Evolutionary conservation across 768 basidiomycete genomes (phyloP).

Genomic region (Daedaleopsis sinensis): DNA sequence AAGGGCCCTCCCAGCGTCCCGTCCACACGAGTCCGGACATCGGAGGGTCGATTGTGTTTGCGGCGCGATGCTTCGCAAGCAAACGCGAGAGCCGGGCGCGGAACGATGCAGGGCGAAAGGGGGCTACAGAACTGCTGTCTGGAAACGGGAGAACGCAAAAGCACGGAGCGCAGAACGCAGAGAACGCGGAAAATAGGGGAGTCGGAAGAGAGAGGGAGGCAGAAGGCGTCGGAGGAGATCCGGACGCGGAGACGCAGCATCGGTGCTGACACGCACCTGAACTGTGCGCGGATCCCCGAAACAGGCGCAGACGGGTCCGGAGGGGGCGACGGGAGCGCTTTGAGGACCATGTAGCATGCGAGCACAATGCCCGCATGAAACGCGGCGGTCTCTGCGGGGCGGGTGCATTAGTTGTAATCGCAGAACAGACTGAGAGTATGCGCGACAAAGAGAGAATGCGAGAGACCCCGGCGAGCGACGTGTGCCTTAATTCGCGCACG

Average conservation of each 20-base stretch:
- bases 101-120: too few relatives aligned
- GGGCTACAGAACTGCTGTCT: too few relatives aligned
- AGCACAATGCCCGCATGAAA: conserved; percentile 72
- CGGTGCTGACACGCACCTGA: conserved; percentile 45
- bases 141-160: too few relatives aligned
- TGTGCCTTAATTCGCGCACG: conserved; percentile 7
- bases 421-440: too few relatives aligned
- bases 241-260: background rate
- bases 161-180: background rate
- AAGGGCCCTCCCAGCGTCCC: background rate
- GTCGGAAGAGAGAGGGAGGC: background rate
- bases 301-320: conserved; percentile 11
- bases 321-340: conserved; percentile 28
- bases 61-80: too few relatives aligned
- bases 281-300: conserved; percentile 64
- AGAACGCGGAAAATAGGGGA: background rate
- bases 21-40: background rate
- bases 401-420: background rate
- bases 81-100: background rate
- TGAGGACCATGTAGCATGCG: conserved; percentile 57
- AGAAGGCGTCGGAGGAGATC: background rate
- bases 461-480: background rate
- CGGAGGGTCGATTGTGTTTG: background rate
- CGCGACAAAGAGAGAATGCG: background rate
- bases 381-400: conserved; percentile 63